phyloP scores from a whole-genome alignment of 768 basidiomycete genomes.

The Boletus vinaceobasis region DNA sequence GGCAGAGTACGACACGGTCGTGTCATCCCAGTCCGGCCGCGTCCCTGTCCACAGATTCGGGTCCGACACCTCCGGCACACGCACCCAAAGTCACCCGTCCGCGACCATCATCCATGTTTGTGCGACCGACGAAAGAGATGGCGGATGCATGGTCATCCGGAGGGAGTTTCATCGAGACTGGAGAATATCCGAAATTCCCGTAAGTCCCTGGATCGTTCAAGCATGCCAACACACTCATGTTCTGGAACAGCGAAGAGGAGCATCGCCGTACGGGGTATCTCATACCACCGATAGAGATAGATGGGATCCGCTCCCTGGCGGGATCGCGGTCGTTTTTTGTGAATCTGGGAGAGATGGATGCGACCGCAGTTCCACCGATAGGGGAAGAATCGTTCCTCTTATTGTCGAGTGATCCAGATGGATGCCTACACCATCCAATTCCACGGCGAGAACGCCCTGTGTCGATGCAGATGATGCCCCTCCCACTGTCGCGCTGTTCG shows the following conservation, averaged over 20 bases:
- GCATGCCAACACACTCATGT: background rate
- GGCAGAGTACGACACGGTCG: conserved; percentile 1
- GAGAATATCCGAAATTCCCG: conserved; percentile 4
- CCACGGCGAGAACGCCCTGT: conserved; percentile 27
- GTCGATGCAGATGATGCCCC: conserved; percentile 33
- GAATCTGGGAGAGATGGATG: conserved; percentile 33
- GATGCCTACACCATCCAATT: conserved; percentile 17
- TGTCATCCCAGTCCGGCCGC: background rate
- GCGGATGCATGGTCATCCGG: conserved; percentile 3
- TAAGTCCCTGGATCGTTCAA: conserved; percentile 7
- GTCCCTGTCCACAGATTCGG: conserved; percentile 4
- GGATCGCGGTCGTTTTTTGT: conserved; percentile 45
- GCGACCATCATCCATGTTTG: conserved; percentile 18
- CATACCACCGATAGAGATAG: conserved; percentile 22
- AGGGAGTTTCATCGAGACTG: background rate
- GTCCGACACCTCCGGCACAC: background rate
- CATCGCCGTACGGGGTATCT: background rate
- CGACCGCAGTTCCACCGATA: conserved; percentile 24
- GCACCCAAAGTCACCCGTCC: background rate
- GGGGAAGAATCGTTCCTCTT: conserved; percentile 44
- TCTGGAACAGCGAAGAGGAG: conserved; percentile 6
- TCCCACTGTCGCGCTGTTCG: conserved; percentile 32
- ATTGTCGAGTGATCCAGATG: conserved; percentile 33
- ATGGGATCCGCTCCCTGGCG: conserved; percentile 41
- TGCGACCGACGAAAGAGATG: conserved; percentile 9